Evolutionary conservation across 1,284 basidiomycete genomes (phyloP), one percentile per base, ranked within the genome.

Genomic region (Leccinum subatratum): DNA sequence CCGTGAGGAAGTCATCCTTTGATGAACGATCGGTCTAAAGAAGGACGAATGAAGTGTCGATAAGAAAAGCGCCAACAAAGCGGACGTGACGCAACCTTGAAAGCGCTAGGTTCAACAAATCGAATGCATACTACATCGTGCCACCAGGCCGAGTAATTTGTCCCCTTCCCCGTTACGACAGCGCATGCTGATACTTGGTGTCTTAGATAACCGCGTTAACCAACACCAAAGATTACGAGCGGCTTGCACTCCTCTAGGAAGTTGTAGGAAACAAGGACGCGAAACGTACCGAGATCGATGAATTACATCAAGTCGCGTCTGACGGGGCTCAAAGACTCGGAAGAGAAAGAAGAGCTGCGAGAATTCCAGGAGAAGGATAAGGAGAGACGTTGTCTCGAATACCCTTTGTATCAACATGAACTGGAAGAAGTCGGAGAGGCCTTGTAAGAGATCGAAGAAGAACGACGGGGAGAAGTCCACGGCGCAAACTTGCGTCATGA

Each of bases 1-100:
- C 25, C 87, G 91, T 63, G 89, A 93, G 2, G 93, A 95, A 69
- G 86, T 96, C 48, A 88, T 93, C 45, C 83, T 98, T 4, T 86
- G 95, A 6, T 86, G 95, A 56, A 99, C 97, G 2, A 98, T 99
- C 67, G 97, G 97, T 69, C 79, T 95, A 62, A 98, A 99, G 83
- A 99, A 99, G 81, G 97, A 99, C 76, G 97, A 99, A 80, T 99
- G 98, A 81, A 94, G 92, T 70, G 83, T 99, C 59, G 97, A 99
- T 80, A 91, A 93, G 80, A 98, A 98, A 81, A 94, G 90, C 69
- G 92, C 93, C 0, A 94, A 89, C 78, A 98, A 98, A 78, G 95
- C 95, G 6, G 97, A 99, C 73, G 94, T 99, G 28, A 96, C 96
- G 93, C n/a, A 96, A 93, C 74, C 81, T 98, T 20, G 95, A 98